phyloP scores from a whole-genome alignment of 139 green algal species.

The Picochlorum sp. region DNA sequence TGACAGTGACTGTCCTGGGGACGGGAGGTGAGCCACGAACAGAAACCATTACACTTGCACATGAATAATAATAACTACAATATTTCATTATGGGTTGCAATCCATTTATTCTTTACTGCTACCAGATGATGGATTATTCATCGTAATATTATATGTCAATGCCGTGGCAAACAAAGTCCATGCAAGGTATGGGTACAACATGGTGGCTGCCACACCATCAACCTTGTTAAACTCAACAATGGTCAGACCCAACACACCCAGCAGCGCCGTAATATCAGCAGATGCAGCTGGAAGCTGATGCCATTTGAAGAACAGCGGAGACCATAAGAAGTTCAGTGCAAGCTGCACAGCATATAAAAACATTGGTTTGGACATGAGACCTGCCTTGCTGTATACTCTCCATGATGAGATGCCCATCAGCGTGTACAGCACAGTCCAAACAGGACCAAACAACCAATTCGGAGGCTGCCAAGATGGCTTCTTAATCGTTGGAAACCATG shows the following conservation, averaged over 20 bases:
- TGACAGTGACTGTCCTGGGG: constrained; percentile 9
- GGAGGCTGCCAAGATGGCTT: constrained; percentile 40
- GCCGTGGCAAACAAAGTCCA: constrained; percentile 36
- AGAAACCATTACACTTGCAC: neutral
- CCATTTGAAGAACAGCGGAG: constrained; percentile 55
- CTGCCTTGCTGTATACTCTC: constrained; percentile 21
- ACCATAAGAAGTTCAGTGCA: constrained; percentile 22
- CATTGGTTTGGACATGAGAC: constrained; percentile 14
- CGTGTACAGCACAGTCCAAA: constrained; percentile 32
- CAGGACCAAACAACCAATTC: constrained; percentile 39
- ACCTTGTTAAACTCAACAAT: constrained; percentile 39
- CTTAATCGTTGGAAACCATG: constrained; percentile 36
- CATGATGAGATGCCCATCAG: constrained; percentile 27
- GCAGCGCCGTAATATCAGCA: constrained; percentile 41
- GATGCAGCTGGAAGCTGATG: constrained; percentile 40
- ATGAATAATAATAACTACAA: neutral
- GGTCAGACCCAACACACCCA: constrained; percentile 39
- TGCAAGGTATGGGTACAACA: constrained; percentile 40
- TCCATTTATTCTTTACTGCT: neutral
- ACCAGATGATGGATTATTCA: constrained; percentile 12
- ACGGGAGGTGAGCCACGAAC: neutral
- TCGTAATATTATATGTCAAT: constrained; percentile 20
- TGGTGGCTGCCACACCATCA: neutral
- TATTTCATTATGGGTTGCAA: neutral
- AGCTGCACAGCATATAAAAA: constrained; percentile 26